Evolutionary conservation across 805 yeast species (phyloP).

Genomic region (Metschnikowia orientalis): DNA sequence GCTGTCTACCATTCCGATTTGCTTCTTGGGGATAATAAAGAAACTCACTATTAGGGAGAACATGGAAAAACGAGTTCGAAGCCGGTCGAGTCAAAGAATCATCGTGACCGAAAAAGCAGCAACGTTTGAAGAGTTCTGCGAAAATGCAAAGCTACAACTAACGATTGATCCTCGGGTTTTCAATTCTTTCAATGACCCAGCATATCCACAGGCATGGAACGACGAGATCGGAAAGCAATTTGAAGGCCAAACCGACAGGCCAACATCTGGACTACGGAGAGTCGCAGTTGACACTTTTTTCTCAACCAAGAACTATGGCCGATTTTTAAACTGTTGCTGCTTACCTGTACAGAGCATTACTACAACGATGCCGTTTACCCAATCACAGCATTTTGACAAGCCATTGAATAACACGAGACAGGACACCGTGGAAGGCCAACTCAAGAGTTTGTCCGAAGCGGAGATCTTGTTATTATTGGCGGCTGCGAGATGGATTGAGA

Average conservation of each 20-base stretch:
- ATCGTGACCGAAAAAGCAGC: constrained; percentile 53
- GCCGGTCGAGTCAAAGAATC: constrained; percentile 80
- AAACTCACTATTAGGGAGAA: constrained; percentile 72
- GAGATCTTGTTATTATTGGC: constrained; percentile 70
- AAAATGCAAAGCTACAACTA: constrained; percentile 42
- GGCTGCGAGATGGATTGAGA: constrained; percentile 66
- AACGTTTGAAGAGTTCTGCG: constrained; percentile 47
- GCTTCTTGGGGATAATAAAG: constrained; percentile 77
- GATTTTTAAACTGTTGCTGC: constrained; percentile 40
- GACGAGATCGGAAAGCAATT: constrained; percentile 23
- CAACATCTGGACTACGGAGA: constrained; percentile 12
- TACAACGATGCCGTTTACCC: constrained; percentile 21
- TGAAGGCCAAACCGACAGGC: neutral
- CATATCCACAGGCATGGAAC: constrained; percentile 44
- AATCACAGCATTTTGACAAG: constrained; percentile 24
- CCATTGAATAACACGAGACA: constrained; percentile 15
- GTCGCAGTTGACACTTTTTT: constrained; percentile 42
- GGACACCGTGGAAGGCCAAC: constrained; percentile 1
- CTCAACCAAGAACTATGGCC: constrained; percentile 55
- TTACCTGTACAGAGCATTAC: constrained; percentile 37
- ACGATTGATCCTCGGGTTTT: constrained; percentile 19
- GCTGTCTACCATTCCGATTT: constrained; percentile 60
- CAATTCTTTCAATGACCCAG: constrained; percentile 12
- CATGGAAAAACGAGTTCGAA: constrained; percentile 85
- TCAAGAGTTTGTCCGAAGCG: constrained; percentile 50